These are phyloP conservation scores for Penicillium palitans DNA, from an alignment of 2,329 filamentous ascomycete species.

Conservation along the genomic window DNA sequence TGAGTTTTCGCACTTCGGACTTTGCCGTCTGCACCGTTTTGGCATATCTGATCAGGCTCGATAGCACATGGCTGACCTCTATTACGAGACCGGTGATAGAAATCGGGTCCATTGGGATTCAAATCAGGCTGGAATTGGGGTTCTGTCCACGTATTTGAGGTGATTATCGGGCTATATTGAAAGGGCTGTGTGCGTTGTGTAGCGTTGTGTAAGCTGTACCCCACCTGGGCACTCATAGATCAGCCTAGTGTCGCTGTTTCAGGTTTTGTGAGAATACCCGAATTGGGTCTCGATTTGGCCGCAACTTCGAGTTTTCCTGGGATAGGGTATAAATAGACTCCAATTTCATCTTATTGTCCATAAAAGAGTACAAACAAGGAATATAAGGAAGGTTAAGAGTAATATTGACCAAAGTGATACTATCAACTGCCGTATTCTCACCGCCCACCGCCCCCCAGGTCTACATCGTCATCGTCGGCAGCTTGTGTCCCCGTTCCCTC, in stretches of 20 bases:
- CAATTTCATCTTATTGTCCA: neutral
- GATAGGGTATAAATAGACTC: neutral
- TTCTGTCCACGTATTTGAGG: neutral
- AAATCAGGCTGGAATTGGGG: neutral
- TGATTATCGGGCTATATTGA: neutral
- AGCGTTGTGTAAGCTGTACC: conserved; percentile 2
- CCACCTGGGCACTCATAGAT: conserved; percentile 6
- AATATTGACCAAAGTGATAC: neutral
- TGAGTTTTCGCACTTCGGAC: conserved; percentile 20
- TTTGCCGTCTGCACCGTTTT: conserved; percentile 18
- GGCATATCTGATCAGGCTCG: conserved; percentile 19
- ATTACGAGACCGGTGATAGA: conserved; percentile 20
- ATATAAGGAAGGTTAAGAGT: neutral
- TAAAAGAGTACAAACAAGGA: neutral
- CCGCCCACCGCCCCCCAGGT: conserved; percentile 2
- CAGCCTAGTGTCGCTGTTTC: neutral
- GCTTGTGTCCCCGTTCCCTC: conserved; percentile 1
- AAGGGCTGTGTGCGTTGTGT: neutral
- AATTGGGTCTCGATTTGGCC: neutral
- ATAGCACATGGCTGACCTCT: conserved; percentile 18
- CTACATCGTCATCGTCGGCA: conserved; percentile 11
- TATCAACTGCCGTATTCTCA: neutral
- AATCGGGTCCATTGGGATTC: conserved; percentile 18
- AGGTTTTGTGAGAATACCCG: neutral
- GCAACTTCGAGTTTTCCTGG: neutral